Percentiles rank a stretch among this genome's conserved stretches.
Evolutionary conservation across 345 rosid genomes (phyloP).

Genomic region (Rhodamnia rubescens): DNA sequence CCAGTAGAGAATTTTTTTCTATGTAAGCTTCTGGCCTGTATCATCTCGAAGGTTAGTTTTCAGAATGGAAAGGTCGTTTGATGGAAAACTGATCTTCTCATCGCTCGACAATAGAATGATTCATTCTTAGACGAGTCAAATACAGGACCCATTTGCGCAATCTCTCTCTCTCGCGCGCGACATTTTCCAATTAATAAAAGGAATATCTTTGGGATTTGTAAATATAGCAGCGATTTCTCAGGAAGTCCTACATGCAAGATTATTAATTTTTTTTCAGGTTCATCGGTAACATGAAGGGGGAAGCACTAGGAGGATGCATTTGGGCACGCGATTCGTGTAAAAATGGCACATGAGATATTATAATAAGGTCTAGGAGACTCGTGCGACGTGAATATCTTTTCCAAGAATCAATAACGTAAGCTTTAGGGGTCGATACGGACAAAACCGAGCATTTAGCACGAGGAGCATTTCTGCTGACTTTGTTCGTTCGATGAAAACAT

Average conservation of each 20-base stretch:
- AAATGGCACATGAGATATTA: not conserved
- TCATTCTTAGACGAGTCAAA: not conserved
- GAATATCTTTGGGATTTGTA: constrained; percentile 2
- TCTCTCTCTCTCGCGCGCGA: not conserved
- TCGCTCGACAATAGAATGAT: not conserved
- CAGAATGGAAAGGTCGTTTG: not conserved
- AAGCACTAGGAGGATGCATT: constrained; percentile 20
- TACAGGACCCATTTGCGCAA: not conserved
- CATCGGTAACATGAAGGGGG: constrained; percentile 16
- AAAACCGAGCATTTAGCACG: not conserved
- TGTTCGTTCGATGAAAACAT: not conserved
- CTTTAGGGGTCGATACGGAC: not conserved
- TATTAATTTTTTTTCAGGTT: constrained; percentile 6
- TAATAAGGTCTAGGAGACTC: not conserved
- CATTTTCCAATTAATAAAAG: not conserved
- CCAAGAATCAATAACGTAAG: not conserved
- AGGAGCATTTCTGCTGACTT: not conserved
- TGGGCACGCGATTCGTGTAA: constrained; percentile 7
- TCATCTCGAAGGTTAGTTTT: not conserved
- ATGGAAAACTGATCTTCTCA: not conserved
- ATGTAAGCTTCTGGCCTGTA: not conserved
- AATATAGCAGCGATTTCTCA: constrained; percentile 2
- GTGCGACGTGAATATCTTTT: not conserved
- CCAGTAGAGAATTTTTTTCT: not conserved
- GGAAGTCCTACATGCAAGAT: constrained; percentile 4